A percentile compares a stretch with the other conserved stretches of the same genome.
phyloP scores from a whole-genome alignment of 2,329 filamentous ascomycete species.

The Orbilia brochopaga region DNA sequence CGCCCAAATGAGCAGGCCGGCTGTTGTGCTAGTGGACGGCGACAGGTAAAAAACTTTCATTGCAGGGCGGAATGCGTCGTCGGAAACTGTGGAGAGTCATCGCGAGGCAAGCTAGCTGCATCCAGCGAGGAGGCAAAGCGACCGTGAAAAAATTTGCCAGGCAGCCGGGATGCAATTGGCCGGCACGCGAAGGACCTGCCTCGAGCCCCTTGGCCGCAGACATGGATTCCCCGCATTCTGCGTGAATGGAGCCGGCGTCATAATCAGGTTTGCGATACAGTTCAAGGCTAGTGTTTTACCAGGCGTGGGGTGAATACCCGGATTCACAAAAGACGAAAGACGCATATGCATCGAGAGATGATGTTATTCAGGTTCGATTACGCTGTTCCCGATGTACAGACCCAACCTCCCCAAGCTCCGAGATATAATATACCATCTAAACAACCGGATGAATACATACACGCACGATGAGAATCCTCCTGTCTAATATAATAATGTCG shows the following conservation, averaged over 20 bases:
- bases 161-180: slow-evolving; percentile 2
- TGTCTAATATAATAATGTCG: too few relatives aligned
- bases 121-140: slow-evolving; percentile 2
- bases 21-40: too few relatives aligned
- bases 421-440: background rate
- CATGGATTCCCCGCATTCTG: slow-evolving; percentile 48
- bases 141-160: background rate
- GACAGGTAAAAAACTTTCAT: too few relatives aligned
- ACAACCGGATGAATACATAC: background rate
- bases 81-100: background rate
- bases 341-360: background rate
- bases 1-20: too few relatives aligned
- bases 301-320: too few relatives aligned
- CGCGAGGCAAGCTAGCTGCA: background rate
- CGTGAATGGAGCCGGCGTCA: background rate
- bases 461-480: background rate
- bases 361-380: background rate
- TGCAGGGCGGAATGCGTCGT: too few relatives aligned
- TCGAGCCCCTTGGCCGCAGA: background rate
- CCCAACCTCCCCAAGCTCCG: background rate
- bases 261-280: too few relatives aligned
- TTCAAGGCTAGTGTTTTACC: too few relatives aligned
- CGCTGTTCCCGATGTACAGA: too few relatives aligned
- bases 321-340: too few relatives aligned
- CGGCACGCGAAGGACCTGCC: background rate